Evolutionary conservation across 345 rosid genomes (phyloP), one percentile per base, ranked within the genome.

Genomic region (Mallotus nudiflorus): DNA sequence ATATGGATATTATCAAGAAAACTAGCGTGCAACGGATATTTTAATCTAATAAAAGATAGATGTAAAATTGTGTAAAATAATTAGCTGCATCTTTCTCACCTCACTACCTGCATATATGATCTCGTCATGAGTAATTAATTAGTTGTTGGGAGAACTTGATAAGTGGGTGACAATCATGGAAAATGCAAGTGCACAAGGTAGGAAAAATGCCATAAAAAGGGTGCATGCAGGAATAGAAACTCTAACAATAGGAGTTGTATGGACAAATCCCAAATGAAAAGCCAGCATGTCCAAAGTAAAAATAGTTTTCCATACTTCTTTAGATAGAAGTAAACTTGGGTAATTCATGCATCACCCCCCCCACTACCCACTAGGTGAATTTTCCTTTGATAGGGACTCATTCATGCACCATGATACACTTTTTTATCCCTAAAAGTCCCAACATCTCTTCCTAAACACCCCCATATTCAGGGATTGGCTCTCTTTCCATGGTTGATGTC

Each of bases 391-490:
- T 19, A 19, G 45, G 27, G 28, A 2, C 6, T 13, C 22, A 42
- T 62, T 42, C 66, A 62, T 62, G 50, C 50, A 62, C 19, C 50
- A 40, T 62, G 6, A 62, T 7, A 0, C 65, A 61, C 49, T 37
- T 40, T 37, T 61, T 2, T 22, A 20, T 61, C 46, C 65, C 65
- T 5, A 62, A 39, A 22, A 39, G 66, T 40, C 31, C 46, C 64
- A 60, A 33, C 46, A 35, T 37, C 49, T n/a, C 29, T 62, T 62
- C 50, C 42, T 62, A 62, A 55, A 55, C 9, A 20, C 28, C 35
- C 66, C n/a, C 9, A 40, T 42, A 24, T 24, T 25, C 42, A 62
- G 51, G 52, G 66, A 62, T 62, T 42, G 66, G 66, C 66, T 62
- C 66, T 62, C 51, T 62, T 62, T 40, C 51, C 66, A 42, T 39